A percentile compares a stretch with the other conserved stretches of the same genome.
Conservation (phyloP, 2,329 filamentous ascomycete genomes). For the Biscogniauxia marginata region DNA sequence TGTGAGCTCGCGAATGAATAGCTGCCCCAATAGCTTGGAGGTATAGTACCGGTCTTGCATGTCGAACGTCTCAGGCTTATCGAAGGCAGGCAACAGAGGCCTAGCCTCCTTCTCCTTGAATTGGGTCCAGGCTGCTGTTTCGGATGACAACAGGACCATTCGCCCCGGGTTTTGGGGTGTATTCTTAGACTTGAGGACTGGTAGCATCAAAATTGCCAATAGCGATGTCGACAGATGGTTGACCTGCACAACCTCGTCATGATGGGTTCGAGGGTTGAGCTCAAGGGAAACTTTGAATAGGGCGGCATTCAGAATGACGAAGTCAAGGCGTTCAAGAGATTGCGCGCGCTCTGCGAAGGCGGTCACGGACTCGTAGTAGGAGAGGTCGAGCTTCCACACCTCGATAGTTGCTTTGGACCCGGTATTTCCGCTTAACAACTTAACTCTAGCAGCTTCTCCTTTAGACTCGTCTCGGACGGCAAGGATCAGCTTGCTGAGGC, state of each 20-base stretch:
- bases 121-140: conserved; percentile 8
- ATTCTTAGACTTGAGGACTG: conserved; percentile 1
- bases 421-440: too few relatives aligned
- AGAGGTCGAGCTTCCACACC: conserved; percentile 39
- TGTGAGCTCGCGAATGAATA: conserved; percentile 25
- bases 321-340: conserved; percentile 37
- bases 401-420: too few relatives aligned
- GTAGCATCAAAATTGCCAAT: conserved; percentile 43
- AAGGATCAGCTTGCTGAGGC: too few relatives aligned
- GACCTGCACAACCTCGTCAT: conserved; percentile 45
- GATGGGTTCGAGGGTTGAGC: conserved; percentile 19
- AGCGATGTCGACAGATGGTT: conserved; percentile 52
- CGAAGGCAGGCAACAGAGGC: neutral
- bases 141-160: conserved; percentile 15
- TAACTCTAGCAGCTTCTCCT: too few relatives aligned
- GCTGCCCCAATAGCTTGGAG: conserved; percentile 2
- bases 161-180: neutral
- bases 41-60: conserved; percentile 8
- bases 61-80: neutral
- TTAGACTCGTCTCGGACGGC: too few relatives aligned
- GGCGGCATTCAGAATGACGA: conserved; percentile 38
- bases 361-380: conserved; percentile 36
- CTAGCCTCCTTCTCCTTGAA: conserved; percentile 3
- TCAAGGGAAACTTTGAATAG: conserved; percentile 19
- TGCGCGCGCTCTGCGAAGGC: conserved; percentile 35